phyloP scores from a whole-genome alignment of 1,139 yeast genomes.

The Magnusiomyces suaveolens region DNA sequence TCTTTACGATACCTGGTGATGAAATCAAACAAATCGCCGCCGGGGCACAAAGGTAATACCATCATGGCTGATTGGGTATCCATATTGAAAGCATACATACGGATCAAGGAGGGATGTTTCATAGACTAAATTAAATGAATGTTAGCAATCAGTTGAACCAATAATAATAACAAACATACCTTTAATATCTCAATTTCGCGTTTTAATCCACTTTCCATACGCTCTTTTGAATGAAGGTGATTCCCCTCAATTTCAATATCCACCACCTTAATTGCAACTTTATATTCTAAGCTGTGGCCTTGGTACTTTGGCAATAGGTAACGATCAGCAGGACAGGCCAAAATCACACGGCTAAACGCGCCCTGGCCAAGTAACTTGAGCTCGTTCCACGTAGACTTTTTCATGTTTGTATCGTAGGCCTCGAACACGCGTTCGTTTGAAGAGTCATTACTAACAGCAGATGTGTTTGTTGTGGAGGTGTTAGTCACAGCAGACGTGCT shows the following conservation, averaged over 20 bases:
- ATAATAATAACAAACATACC: conserved; percentile 27
- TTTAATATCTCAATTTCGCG: conserved; percentile 64
- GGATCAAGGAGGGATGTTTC: conserved; percentile 38
- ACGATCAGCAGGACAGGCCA: conserved; percentile 29
- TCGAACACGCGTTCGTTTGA: conserved; percentile 19
- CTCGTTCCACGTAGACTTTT: conserved; percentile 29
- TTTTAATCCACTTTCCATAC: conserved; percentile 58
- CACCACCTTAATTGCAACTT: conserved; percentile 35
- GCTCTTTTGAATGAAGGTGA: conserved; percentile 31
- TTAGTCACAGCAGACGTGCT: not conserved
- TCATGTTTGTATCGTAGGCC: conserved; percentile 23
- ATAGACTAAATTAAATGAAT: conserved; percentile 14
- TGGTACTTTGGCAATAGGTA: conserved; percentile 33
- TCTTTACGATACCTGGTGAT: conserved; percentile 38
- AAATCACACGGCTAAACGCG: conserved; percentile 34
- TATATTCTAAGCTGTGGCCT: conserved; percentile 30
- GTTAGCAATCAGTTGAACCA: conserved; percentile 24
- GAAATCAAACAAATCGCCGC: conserved; percentile 74
- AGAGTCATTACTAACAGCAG: not conserved
- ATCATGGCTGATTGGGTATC: conserved; percentile 36
- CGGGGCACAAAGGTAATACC: conserved; percentile 66
- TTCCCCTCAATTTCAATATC: conserved; percentile 16
- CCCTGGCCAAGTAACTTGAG: conserved; percentile 33
- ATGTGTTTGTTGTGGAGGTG: not conserved
- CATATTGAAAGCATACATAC: conserved; percentile 32